These are phyloP conservation scores for Spinellus fusiger DNA, from an alignment of 192 early-diverging fungal species.

Conservation along the genomic window DNA sequence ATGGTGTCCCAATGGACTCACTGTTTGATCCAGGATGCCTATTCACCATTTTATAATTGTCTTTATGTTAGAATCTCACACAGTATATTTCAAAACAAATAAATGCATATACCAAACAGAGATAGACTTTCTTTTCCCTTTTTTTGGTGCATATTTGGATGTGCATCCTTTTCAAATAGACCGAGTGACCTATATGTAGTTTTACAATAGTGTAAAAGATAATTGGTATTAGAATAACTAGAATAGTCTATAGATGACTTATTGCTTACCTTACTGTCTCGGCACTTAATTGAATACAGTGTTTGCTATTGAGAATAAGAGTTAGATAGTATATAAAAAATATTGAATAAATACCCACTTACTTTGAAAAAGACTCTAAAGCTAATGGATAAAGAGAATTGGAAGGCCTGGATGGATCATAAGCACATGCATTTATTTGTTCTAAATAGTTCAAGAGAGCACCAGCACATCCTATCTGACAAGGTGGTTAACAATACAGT, in stretches of 20 bases:
- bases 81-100: background rate
- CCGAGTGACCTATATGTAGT: conserved; percentile 60
- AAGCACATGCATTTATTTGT: conserved; percentile 10
- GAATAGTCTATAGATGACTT: background rate
- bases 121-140: conserved; percentile 65
- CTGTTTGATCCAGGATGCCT: conserved; percentile 62
- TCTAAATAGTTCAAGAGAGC: conserved; percentile 36
- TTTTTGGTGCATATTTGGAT: conserved; percentile 76
- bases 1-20: conserved; percentile 48
- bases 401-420: background rate
- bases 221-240: background rate
- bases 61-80: background rate
- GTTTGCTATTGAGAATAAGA: conserved; percentile 22
- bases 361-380: conserved; percentile 34
- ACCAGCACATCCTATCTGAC: conserved; percentile 40
- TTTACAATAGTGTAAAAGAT: background rate
- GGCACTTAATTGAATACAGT: conserved; percentile 50
- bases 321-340: background rate
- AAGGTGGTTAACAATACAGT: background rate
- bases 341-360: background rate
- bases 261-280: conserved; percentile 49
- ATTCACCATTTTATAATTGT: background rate
- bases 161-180: conserved; percentile 68
- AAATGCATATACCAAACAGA: conserved; percentile 54
- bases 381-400: conserved; percentile 3